phyloP scores from a whole-genome alignment of 805 yeast species.

The Sugiyamaella qingdaonensis region DNA sequence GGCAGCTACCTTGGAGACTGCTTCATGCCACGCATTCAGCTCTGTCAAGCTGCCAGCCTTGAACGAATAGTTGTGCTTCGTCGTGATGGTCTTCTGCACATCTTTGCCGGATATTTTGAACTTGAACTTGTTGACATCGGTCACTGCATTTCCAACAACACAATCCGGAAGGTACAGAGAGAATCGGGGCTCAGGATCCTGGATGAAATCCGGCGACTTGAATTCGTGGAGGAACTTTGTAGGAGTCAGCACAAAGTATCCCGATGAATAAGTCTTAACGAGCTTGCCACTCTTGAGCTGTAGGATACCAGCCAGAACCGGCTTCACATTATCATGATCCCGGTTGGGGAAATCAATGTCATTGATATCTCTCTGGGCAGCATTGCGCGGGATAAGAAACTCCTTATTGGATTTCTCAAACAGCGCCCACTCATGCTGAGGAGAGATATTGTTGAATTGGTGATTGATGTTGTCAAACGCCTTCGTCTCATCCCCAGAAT shows the following conservation, averaged over 20 bases:
- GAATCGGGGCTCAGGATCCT: constrained; percentile 44
- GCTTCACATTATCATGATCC: constrained; percentile 39
- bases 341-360: constrained; percentile 38
- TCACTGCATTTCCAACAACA: constrained; percentile 35
- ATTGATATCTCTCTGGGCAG: constrained; percentile 37
- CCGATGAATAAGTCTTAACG: constrained; percentile 40
- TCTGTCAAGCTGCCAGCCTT: constrained; percentile 45
- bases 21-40: constrained; percentile 44
- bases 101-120: constrained; percentile 45
- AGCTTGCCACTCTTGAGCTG: constrained; percentile 44
- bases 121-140: constrained; percentile 36
- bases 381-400: constrained; percentile 31
- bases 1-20: constrained; percentile 12
- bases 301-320: constrained; percentile 46
- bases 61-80: constrained; percentile 37
- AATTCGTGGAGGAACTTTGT: constrained; percentile 45
- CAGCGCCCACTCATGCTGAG: constrained; percentile 43
- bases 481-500: constrained; percentile 30
- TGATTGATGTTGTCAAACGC: constrained; percentile 31
- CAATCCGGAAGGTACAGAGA: constrained; percentile 47
- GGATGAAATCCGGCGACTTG: constrained; percentile 39
- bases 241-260: constrained; percentile 45
- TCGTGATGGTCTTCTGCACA: constrained; percentile 28
- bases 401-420: constrained; percentile 35
- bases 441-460: constrained; percentile 34